Evolutionary conservation across 371 early-diverging fungal genomes (phyloP), one percentile per base, ranked within the genome.

Genomic region (Blakeslea trispora): DNA sequence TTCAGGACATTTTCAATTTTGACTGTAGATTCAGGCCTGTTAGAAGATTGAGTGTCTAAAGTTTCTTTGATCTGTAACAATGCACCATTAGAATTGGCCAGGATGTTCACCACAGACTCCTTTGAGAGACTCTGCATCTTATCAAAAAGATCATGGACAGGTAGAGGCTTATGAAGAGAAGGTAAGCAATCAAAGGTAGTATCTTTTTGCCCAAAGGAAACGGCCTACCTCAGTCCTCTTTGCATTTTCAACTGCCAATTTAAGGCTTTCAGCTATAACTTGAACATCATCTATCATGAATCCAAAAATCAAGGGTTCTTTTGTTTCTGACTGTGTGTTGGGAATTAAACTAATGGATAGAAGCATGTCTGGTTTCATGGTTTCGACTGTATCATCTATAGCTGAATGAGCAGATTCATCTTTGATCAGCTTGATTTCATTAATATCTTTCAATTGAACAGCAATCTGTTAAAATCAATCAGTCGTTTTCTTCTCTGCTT

Each of bases 231-330:
- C 63, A 5, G 53, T 35, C 7, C 40, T 60, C 44, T 75, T 72
- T n/a, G 76, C 66, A 42, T 70, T 68, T 32, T 55, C 43, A 6
- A 75, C 57, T n/a, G 62, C 66, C 28, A 72, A 64, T 22, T 57
- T 61, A 14, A 75, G 24, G 32, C 64, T 70, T n/a, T 70, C 68
- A 1, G 64, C 71, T 24, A 66, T 39, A 0, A 50, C 45, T 28
- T 69, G 63, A 14, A 66, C 60, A 17, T 72, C 66, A 10, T 70
- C 61, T 53, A 64, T 55, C 8, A 66, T 18, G 0, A 64, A 58
- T 11, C 58, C 57, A 21, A 68, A 56, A 7, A 59, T 50, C 22
- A 63, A 45, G 4, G 68, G 63, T 13, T 53, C 58, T 32, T 62
- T 49, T n/a, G 42, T 41, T 34, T 69, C 61, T n/a, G 43, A 50